Evolutionary conservation across 2,329 filamentous ascomycete genomes (phyloP), one percentile per base, ranked within the genome.

Genomic region (Phaeosphaeriaceae sp.): DNA sequence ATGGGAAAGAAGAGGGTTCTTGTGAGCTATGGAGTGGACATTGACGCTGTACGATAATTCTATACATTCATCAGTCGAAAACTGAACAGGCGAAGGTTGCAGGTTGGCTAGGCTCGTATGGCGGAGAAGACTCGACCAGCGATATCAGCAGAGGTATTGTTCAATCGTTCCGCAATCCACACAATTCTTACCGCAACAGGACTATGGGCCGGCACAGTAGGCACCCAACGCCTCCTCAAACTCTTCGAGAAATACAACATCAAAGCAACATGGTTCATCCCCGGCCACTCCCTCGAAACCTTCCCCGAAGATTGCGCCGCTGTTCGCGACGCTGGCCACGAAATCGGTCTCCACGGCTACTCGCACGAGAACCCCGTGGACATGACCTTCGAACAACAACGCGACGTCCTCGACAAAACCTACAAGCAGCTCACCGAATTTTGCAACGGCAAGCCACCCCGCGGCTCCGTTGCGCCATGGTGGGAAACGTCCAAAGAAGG

Each of bases 381-480:
- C 56, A 91, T 93, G 89, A 90, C 84, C 0, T 73, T 91, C 1
- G 90, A 93, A 71, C 91, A 94, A 77, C 91, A 94, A 74, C 85
- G 84, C 15, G 89, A 91, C 57, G 88, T 94, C 17, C 83, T 94
- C 6, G 88, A 91, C 68, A 91, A 91, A 77, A 92, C 89, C 19
- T 92, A 89, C 72, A 84, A 85, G 22, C 83, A 93, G 76, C 83
- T 93, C 32, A 91, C 87, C 0, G 86, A 89, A 0, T 90, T 94
- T 68, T 86, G 85, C 43, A 17, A 40, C 17, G 75, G 91, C 6
- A 92, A 91, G 77, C 88, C 88, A 0, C 91, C 91, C 0, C 81
- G 89, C 0, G 91, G 91, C 0, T 89, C 85, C 42, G 90, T 93
- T 0, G 90, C 90, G 0, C 91, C 91, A 0, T 93, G 86, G 84